A percentile compares a stretch with the other conserved stretches of the same genome.
phyloP scores from a whole-genome alignment of 352 stramenopile species.

The Peronospora farinosa region DNA sequence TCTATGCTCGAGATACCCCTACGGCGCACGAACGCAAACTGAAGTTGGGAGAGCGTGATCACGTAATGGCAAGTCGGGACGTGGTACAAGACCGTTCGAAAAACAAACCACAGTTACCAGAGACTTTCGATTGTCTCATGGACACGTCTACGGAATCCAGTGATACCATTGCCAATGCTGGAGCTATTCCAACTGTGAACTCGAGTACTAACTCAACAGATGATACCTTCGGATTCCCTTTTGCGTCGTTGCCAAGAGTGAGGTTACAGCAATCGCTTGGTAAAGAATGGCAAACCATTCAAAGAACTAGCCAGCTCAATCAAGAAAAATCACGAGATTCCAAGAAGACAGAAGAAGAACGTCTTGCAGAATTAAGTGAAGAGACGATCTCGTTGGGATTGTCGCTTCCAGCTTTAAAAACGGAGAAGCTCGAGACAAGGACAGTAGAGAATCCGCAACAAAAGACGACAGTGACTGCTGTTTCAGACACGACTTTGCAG shows the following conservation, averaged over 20 bases:
- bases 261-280: slow-evolving; percentile 9
- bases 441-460: slow-evolving; percentile 7
- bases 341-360: slow-evolving; percentile 21
- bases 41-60: slow-evolving; percentile 7
- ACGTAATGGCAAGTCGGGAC: slow-evolving; percentile 4
- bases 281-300: slow-evolving; percentile 10
- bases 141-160: slow-evolving; percentile 8
- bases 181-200: slow-evolving; percentile 1
- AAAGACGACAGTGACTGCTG: background rate
- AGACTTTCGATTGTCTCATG: slow-evolving; percentile 10
- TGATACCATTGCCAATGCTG: background rate
- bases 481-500: slow-evolving; percentile 2
- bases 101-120: slow-evolving; percentile 3
- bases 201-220: slow-evolving; percentile 8
- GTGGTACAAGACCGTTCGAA: slow-evolving; percentile 3
- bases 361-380: slow-evolving; percentile 19
- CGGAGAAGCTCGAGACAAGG: slow-evolving; percentile 11
- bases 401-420: slow-evolving; percentile 1
- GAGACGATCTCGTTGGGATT: background rate
- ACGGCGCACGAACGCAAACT: slow-evolving; percentile 22
- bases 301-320: background rate
- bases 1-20: slow-evolving; percentile 29
- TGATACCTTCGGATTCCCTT: slow-evolving; percentile 27
- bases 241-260: slow-evolving; percentile 16
- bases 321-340: background rate